phyloP scores from a whole-genome alignment of 2,329 filamentous ascomycete species.

The Pestalotiopsis sp. region DNA sequence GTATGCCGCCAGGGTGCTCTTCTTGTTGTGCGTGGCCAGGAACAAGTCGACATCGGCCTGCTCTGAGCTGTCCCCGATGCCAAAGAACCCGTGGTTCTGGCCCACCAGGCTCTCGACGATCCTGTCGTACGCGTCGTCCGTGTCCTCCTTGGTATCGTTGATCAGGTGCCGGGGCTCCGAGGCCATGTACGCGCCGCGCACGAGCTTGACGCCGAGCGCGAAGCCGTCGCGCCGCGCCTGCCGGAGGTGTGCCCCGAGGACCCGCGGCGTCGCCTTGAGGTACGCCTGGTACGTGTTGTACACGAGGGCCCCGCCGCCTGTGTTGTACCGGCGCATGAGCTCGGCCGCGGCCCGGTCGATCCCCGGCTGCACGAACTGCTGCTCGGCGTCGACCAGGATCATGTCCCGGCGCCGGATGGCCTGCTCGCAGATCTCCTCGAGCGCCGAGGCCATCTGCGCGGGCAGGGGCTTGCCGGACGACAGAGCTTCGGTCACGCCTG shows the following conservation, averaged over 20 bases:
- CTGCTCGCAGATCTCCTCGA: background rate
- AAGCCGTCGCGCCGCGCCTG: background rate
- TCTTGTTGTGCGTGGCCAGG: constrained; percentile 4
- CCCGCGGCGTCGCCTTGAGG: background rate
- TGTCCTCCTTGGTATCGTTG: background rate
- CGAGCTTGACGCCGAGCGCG: background rate
- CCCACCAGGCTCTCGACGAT: background rate
- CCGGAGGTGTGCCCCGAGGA: background rate
- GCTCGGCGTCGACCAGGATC: background rate
- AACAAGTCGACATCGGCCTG: background rate
- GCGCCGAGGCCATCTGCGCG: background rate
- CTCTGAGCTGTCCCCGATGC: background rate
- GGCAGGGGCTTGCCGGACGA: background rate
- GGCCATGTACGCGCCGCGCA: constrained; percentile 1
- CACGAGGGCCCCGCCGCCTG: background rate
- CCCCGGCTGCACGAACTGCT: background rate
- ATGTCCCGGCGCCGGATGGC: background rate
- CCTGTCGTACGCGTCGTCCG: background rate
- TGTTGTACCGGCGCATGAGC: background rate
- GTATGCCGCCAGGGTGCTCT: background rate
- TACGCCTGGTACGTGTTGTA: background rate
- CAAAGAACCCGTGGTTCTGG: background rate
- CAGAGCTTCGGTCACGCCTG: background rate
- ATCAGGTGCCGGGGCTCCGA: background rate
- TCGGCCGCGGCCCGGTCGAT: background rate